phyloP scores from a whole-genome alignment of 2,329 filamentous ascomycete genomes.

The Didymella sp. region DNA sequence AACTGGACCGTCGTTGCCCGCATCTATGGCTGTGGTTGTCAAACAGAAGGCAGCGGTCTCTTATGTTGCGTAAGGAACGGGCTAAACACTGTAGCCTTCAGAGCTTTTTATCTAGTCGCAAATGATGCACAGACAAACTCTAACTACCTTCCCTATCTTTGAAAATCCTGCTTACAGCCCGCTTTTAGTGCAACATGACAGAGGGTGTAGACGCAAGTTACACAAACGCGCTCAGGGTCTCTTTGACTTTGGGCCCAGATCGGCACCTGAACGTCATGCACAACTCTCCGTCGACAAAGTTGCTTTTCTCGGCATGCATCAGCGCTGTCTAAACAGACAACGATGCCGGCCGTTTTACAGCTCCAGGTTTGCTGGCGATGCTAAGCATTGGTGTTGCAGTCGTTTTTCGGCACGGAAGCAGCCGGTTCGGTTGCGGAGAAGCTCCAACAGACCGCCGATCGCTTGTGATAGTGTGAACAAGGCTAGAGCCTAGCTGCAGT shows the following conservation, averaged over 20 bases:
- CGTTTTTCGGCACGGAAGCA: conserved; percentile 11
- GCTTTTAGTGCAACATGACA: no score
- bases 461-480: conserved; percentile 5
- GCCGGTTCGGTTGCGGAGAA: conserved; percentile 12
- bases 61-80: no score
- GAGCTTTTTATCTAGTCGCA: no score
- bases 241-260: not conserved
- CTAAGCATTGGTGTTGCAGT: conserved; percentile 1
- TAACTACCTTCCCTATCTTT: no score
- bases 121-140: no score
- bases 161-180: no score
- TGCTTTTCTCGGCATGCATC: not conserved
- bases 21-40: no score
- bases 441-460: conserved; percentile 7
- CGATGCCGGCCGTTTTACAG: not conserved
- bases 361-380: not conserved
- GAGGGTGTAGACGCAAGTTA: not conserved
- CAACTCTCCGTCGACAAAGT: not conserved
- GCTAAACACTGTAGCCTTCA: no score
- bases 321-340: not conserved
- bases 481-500: conserved; percentile 2
- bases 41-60: not conserved
- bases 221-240: not conserved
- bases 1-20: no score
- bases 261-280: not conserved